phyloP scores from a whole-genome alignment of 73 alveolate species.

The Durusdinium trenchii region DNA sequence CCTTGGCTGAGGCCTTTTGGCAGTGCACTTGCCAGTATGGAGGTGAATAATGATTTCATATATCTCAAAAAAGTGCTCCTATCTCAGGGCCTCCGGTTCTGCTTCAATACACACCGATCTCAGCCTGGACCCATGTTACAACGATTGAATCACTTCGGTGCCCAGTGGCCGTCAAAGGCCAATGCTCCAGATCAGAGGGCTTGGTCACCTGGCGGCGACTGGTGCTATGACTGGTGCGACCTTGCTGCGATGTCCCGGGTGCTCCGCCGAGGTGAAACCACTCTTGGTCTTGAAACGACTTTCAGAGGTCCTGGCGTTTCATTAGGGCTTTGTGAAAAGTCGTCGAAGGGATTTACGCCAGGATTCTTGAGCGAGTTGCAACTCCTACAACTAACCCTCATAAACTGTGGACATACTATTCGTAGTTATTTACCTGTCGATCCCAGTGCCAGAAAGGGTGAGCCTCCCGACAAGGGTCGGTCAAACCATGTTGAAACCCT shows the following conservation, averaged over 20 bases:
- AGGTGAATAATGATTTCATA: not conserved
- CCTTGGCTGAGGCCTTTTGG: too few species aligned
- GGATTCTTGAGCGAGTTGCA: not conserved
- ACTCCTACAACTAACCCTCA: not conserved
- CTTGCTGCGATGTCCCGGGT: too few species aligned
- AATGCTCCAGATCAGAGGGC: slow-evolving; percentile 28
- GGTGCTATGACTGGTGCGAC: not conserved
- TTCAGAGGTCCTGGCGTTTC: not conserved
- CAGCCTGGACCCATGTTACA: not conserved
- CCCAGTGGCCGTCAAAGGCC: slow-evolving; percentile 47
- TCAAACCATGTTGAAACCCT: too few species aligned
- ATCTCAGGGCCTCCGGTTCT: not conserved
- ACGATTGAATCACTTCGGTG: not conserved
- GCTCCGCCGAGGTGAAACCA: too few species aligned
- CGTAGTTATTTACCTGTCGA: too few species aligned
- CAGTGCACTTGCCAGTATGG: too few species aligned
- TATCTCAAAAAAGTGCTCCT: too few species aligned
- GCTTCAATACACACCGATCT: not conserved
- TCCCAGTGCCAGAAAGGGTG: too few species aligned
- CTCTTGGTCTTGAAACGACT: too few species aligned
- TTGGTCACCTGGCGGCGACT: slow-evolving; percentile 43
- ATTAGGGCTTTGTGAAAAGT: not conserved
- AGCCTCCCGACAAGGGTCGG: too few species aligned
- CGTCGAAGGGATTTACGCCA: not conserved
- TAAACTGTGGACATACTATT: too few species aligned